These are phyloP conservation scores for Coelastrella sp. DNA, from an alignment of 139 green algal genomes.

Conservation along the genomic window DNA sequence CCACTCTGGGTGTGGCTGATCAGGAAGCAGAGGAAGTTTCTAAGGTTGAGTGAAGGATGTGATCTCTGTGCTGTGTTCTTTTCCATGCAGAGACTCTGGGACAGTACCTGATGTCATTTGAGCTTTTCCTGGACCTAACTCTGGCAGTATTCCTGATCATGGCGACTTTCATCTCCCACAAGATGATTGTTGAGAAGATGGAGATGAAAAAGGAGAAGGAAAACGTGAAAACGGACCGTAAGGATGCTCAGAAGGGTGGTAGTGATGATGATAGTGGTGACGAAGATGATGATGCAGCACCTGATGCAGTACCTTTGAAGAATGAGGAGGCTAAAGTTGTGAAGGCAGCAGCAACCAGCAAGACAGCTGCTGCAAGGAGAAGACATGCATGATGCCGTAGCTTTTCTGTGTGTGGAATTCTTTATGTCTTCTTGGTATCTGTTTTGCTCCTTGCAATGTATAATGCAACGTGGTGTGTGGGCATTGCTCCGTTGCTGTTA, in stretches of 20 bases:
- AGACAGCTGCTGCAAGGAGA: not conserved
- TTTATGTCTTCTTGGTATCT: not conserved
- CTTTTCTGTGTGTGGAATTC: too few species aligned
- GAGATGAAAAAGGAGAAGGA: slow-evolving; percentile 42
- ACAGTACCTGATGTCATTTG: not conserved
- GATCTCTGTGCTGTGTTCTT: not conserved
- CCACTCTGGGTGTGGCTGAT: too few species aligned
- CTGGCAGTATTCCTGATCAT: slow-evolving; percentile 38
- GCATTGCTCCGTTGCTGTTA: too few species aligned
- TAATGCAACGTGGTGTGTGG: too few species aligned
- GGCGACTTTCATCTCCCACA: slow-evolving; percentile 7
- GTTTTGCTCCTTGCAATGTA: too few species aligned
- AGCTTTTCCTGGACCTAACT: slow-evolving; percentile 41
- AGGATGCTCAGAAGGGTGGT: slow-evolving; percentile 24
- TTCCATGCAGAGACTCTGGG: not conserved
- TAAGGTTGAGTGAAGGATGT: too few species aligned
- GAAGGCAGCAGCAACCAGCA: slow-evolving; percentile 24
- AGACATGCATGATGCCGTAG: slow-evolving; percentile 29
- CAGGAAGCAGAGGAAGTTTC: too few species aligned
- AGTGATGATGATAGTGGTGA: not conserved
- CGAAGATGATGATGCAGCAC: slow-evolving; percentile 7
- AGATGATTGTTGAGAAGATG: slow-evolving; percentile 52
- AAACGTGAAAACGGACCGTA: slow-evolving; percentile 13
- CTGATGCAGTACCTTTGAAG: slow-evolving; percentile 26
- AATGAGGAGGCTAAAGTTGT: slow-evolving; percentile 5